Evolutionary conservation across 2,329 filamentous ascomycete species (phyloP).

Genomic region (Colletotrichum plurivorum): DNA sequence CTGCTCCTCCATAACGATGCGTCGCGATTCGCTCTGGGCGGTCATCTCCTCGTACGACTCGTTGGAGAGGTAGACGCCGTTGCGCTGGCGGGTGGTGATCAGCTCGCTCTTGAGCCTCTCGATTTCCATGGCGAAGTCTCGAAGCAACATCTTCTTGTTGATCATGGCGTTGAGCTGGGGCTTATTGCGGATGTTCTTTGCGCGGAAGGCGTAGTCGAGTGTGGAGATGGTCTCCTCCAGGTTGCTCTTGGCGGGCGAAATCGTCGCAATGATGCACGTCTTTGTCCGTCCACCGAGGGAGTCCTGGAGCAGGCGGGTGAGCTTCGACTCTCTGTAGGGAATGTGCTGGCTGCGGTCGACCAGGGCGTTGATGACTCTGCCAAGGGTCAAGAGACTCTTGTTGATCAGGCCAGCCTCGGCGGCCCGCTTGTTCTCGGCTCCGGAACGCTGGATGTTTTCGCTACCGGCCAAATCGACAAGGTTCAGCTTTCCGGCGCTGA

Average conservation of each 20-base stretch:
- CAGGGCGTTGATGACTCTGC: constrained; percentile 96
- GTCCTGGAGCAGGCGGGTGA: constrained; percentile 81
- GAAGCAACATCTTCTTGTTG: constrained; percentile 92
- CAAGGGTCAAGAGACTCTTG: constrained; percentile 94
- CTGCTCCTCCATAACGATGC: constrained; percentile 94
- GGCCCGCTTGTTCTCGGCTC: constrained; percentile 97
- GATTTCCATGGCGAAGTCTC: constrained; percentile 92
- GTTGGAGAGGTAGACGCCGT: constrained; percentile 93
- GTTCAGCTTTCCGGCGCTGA: constrained; percentile 94
- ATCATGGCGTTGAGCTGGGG: constrained; percentile 94
- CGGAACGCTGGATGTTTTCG: constrained; percentile 97
- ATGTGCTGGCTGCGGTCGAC: constrained; percentile 93
- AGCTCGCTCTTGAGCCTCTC: constrained; percentile 95
- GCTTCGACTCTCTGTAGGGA: constrained; percentile 92
- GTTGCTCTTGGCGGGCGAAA: constrained; percentile 95
- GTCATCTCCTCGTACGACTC: constrained; percentile 93
- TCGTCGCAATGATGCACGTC: constrained; percentile 97
- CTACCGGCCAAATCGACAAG: constrained; percentile 96
- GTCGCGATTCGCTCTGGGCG: constrained; percentile 90
- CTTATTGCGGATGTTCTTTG: constrained; percentile 99
- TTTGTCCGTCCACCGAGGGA: constrained; percentile 96
- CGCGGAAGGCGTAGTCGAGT: constrained; percentile 95
- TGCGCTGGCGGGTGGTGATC: constrained; percentile 91
- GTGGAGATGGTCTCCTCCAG: constrained; percentile 98
- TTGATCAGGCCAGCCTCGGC: constrained; percentile 97